Evolutionary conservation across 495 filamentous ascomycete species (phyloP).

Genomic region (Penicillium samsonianum): DNA sequence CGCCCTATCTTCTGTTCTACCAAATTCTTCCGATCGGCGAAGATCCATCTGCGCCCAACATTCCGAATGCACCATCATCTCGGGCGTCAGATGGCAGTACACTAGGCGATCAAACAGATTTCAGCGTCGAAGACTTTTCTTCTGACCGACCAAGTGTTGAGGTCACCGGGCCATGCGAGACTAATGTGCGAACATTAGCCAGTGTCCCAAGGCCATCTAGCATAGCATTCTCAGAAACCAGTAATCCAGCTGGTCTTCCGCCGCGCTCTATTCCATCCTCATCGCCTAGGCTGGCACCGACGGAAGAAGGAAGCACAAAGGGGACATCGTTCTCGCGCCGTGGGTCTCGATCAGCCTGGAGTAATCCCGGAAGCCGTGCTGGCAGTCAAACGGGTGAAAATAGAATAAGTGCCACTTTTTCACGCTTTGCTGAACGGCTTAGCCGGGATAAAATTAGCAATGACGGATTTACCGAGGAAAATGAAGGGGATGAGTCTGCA

Average conservation of each 20-base stretch:
- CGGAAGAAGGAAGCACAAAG: constrained; percentile 52
- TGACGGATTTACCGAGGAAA: constrained; percentile 32
- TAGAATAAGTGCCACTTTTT: constrained; percentile 65
- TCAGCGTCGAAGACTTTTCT: constrained; percentile 22
- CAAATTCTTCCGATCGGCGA: constrained; percentile 86
- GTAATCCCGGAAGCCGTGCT: constrained; percentile 63
- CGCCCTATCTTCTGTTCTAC: constrained; percentile 93
- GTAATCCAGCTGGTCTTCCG: constrained; percentile 37
- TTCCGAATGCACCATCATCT: constrained; percentile 58
- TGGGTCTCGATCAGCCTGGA: constrained; percentile 56
- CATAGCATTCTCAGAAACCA: constrained; percentile 34
- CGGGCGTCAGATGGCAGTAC: constrained; percentile 41
- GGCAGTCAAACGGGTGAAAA: constrained; percentile 68
- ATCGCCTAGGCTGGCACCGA: constrained; percentile 47
- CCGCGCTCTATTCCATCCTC: constrained; percentile 48
- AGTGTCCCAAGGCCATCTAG: constrained; percentile 26
- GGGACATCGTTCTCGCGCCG: constrained; percentile 58
- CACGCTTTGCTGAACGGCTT: constrained; percentile 59
- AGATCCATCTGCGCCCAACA: constrained; percentile 55
- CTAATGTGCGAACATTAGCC: constrained; percentile 2
- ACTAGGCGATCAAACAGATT: constrained; percentile 7
- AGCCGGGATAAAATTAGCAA: constrained; percentile 45
- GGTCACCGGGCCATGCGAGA: constrained; percentile 36
- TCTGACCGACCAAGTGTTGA: constrained; percentile 47
- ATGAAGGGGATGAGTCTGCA: constrained; percentile 30